Evolutionary conservation across 2,329 filamentous ascomycete genomes (phyloP).

Genomic region (Diaporthe longicolla): DNA sequence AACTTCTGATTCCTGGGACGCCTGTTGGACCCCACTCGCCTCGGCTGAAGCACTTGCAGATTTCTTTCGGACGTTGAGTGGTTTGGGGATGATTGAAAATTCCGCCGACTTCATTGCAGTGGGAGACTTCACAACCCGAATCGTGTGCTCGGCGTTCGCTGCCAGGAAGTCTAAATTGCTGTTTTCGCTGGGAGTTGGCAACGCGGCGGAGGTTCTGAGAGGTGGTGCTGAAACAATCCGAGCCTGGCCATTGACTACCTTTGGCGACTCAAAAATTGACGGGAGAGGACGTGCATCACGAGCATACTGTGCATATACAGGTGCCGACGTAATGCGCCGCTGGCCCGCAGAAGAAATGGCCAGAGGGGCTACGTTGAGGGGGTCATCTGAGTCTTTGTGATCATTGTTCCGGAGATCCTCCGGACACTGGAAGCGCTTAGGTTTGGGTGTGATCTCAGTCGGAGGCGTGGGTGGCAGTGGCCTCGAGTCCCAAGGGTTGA

Average conservation of each 20-base stretch:
- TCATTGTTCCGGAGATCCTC: background rate
- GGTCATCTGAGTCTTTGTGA: background rate
- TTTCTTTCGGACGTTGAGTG: constrained; percentile 61
- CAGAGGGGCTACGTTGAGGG: constrained; percentile 36
- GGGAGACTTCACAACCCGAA: constrained; percentile 68
- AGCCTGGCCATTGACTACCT: constrained; percentile 51
- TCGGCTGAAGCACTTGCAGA: background rate
- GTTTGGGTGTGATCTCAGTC: constrained; percentile 46
- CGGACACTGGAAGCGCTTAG: constrained; percentile 36
- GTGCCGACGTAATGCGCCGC: constrained; percentile 66
- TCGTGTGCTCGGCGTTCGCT: constrained; percentile 62
- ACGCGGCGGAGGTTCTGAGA: constrained; percentile 38
- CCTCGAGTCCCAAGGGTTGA: constrained; percentile 59
- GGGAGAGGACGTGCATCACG: constrained; percentile 59
- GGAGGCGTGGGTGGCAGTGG: constrained; percentile 67
- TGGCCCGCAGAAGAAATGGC: constrained; percentile 48
- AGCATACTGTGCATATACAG: constrained; percentile 59
- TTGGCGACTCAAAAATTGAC: constrained; percentile 61
- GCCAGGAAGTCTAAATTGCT: constrained; percentile 61
- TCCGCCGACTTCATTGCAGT: constrained; percentile 52
- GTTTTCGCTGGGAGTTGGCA: constrained; percentile 49
- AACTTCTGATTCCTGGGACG: constrained; percentile 42
- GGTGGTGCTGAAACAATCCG: constrained; percentile 64
- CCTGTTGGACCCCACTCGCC: background rate
- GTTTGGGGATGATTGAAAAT: constrained; percentile 53